These are phyloP conservation scores for Edaphochlamys debaryana DNA, from an alignment of 139 green algal species.

Conservation along the genomic window DNA sequence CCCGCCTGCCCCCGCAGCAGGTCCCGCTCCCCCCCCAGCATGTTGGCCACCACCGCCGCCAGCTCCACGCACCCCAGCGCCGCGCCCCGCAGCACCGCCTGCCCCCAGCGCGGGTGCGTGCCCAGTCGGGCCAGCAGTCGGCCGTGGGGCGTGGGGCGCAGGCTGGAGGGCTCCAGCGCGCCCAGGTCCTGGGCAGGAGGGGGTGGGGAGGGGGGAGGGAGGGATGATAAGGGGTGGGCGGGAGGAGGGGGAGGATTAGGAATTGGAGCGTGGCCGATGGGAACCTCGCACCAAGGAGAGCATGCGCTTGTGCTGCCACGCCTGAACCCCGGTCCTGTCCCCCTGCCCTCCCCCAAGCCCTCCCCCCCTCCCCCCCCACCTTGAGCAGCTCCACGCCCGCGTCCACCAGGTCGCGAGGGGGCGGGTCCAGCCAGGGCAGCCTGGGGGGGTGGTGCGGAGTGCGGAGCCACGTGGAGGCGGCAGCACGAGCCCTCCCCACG, in stretches of 20 bases:
- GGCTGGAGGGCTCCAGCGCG: slow-evolving; percentile 41
- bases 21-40: slow-evolving; percentile 56
- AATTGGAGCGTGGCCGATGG: too few relatives aligned
- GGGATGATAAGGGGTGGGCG: too few relatives aligned
- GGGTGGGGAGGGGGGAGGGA: too few relatives aligned
- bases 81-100: slow-evolving; percentile 54
- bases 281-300: too few relatives aligned
- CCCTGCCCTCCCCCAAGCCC: background rate
- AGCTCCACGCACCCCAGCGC: slow-evolving; percentile 28
- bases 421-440: slow-evolving; percentile 73
- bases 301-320: too few relatives aligned
- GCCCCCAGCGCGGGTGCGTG: slow-evolving; percentile 57
- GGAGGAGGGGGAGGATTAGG: too few relatives aligned
- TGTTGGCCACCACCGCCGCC: slow-evolving; percentile 54
- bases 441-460: too few relatives aligned
- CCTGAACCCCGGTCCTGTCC: too few relatives aligned
- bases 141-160: slow-evolving; percentile 32
- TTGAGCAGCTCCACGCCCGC: slow-evolving; percentile 56
- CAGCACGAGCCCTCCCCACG: too few relatives aligned
- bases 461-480: too few relatives aligned
- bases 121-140: slow-evolving; percentile 46
- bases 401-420: slow-evolving; percentile 39
- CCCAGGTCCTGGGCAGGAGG: slow-evolving; percentile 46
- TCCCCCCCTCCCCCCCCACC: too few relatives aligned
- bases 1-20: slow-evolving; percentile 40